Evolutionary conservation across 2,329 filamentous ascomycete species (phyloP).

Genomic region (Colletotrichum tropicale): DNA sequence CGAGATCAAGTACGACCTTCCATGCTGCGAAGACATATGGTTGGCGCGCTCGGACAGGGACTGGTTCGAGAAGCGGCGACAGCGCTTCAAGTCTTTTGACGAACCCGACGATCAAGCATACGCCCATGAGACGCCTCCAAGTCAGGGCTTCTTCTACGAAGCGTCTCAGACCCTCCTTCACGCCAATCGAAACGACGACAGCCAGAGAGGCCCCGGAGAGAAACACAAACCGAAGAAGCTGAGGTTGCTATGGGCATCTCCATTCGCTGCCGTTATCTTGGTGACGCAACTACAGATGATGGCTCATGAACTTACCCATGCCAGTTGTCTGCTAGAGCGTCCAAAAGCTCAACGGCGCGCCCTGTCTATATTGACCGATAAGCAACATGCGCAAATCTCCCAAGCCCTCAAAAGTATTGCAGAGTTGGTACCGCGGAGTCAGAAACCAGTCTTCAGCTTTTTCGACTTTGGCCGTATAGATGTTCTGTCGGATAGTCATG

Average conservation of each 20-base stretch:
- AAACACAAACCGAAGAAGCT: background rate
- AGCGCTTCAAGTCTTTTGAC: slow-evolving; percentile 6
- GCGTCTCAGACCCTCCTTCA: background rate
- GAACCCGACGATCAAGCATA: slow-evolving; percentile 4
- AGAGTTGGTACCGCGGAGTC: background rate
- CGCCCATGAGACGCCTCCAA: background rate
- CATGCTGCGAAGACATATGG: slow-evolving; percentile 7
- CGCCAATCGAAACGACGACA: background rate
- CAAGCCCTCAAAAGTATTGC: background rate
- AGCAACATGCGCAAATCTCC: background rate
- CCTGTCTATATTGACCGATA: background rate
- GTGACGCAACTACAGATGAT: slow-evolving; percentile 10
- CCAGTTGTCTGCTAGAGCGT: background rate
- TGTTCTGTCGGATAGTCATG: background rate
- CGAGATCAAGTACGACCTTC: slow-evolving; percentile 9
- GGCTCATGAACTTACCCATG: background rate
- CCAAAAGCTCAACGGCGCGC: background rate
- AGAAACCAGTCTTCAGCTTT: background rate
- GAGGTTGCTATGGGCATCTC: slow-evolving; percentile 1
- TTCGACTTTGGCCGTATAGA: slow-evolving; percentile 11
- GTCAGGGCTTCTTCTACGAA: slow-evolving; percentile 3
- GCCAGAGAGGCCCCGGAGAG: background rate
- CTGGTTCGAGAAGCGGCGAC: background rate
- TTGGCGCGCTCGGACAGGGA: background rate
- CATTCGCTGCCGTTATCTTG: slow-evolving; percentile 1